phyloP scores from a whole-genome alignment of 257 asterid genomes.

The Anisodus tanguticus region DNA sequence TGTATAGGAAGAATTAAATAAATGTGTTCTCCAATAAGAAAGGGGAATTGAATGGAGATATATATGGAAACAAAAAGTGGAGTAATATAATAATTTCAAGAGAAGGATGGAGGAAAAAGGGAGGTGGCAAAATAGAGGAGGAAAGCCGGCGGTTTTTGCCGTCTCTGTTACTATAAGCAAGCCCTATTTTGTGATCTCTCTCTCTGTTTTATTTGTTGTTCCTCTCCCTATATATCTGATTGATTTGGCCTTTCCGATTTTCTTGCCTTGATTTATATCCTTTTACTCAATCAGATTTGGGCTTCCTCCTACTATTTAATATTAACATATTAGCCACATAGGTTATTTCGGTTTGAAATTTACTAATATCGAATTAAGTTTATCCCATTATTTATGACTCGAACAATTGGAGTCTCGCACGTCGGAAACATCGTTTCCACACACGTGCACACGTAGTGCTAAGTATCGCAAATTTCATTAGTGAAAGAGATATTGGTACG shows the following conservation, averaged over 20 bases:
- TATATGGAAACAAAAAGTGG: background rate
- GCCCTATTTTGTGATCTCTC: constrained; percentile 6
- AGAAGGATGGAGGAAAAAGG: background rate
- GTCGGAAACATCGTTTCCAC: too few relatives aligned
- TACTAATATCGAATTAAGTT: too few relatives aligned
- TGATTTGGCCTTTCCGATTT: constrained; percentile 44
- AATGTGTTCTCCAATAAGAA: background rate
- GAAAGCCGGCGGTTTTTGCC: constrained; percentile 27
- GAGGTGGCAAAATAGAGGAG: background rate
- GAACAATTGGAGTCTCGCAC: too few relatives aligned
- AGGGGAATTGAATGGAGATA: background rate
- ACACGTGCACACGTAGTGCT: too few relatives aligned
- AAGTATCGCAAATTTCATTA: too few relatives aligned
- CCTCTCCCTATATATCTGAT: background rate
- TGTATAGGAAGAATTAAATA: too few relatives aligned
- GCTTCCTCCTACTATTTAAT: background rate
- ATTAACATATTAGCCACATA: too few relatives aligned
- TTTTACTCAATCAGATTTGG: constrained; percentile 30
- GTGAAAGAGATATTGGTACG: too few relatives aligned
- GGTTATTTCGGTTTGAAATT: too few relatives aligned
- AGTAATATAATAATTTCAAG: too few relatives aligned
- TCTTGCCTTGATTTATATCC: constrained; percentile 30
- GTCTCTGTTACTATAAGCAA: constrained; percentile 11
- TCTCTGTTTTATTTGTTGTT: constrained; percentile 45
- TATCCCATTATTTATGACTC: too few relatives aligned